phyloP scores from a whole-genome alignment of 768 basidiomycete genomes.

The Trichaptum fuscoviolaceum region DNA sequence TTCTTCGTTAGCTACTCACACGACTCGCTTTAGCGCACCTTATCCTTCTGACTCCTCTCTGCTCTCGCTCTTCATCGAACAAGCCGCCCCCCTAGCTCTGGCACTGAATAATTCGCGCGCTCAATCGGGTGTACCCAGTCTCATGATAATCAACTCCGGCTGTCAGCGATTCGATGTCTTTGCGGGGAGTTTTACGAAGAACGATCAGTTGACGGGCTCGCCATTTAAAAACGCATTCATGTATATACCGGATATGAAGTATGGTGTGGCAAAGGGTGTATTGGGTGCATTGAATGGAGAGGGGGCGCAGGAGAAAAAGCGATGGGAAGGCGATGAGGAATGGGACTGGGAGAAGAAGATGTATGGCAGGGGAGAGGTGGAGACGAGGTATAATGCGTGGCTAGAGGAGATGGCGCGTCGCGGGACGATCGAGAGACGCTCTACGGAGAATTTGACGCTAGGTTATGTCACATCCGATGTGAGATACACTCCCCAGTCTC shows the following conservation, averaged over 20 bases:
- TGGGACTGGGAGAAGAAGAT: slow-evolving; percentile 11
- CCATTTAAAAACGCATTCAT: slow-evolving; percentile 27
- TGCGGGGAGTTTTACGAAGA: slow-evolving; percentile 27
- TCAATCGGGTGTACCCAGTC: slow-evolving; percentile 14
- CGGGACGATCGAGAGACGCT: slow-evolving; percentile 33
- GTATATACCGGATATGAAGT: slow-evolving; percentile 17
- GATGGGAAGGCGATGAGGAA: slow-evolving; percentile 33
- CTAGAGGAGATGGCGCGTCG: slow-evolving; percentile 48
- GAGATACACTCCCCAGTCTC: slow-evolving; percentile 18
- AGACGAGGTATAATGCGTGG: slow-evolving; percentile 48
- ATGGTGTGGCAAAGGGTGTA: slow-evolving; percentile 14
- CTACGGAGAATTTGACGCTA: slow-evolving; percentile 50
- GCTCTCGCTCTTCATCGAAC: slow-evolving; percentile 26
- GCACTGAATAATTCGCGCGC: slow-evolving; percentile 13
- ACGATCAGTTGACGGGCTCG: slow-evolving; percentile 31
- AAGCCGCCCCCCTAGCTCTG: slow-evolving; percentile 13
- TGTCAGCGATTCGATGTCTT: slow-evolving; percentile 18
- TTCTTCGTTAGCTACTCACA: not conserved
- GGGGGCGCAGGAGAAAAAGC: slow-evolving; percentile 32
- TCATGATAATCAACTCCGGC: slow-evolving; percentile 19
- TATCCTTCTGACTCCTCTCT: slow-evolving; percentile 20
- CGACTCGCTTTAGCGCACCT: slow-evolving; percentile 2
- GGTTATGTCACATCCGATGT: slow-evolving; percentile 77
- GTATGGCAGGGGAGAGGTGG: slow-evolving; percentile 48
- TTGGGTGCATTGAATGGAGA: slow-evolving; percentile 38